Evolutionary conservation across 2,329 filamentous ascomycete genomes (phyloP).

Genomic region (Colletotrichum endophyticum): DNA sequence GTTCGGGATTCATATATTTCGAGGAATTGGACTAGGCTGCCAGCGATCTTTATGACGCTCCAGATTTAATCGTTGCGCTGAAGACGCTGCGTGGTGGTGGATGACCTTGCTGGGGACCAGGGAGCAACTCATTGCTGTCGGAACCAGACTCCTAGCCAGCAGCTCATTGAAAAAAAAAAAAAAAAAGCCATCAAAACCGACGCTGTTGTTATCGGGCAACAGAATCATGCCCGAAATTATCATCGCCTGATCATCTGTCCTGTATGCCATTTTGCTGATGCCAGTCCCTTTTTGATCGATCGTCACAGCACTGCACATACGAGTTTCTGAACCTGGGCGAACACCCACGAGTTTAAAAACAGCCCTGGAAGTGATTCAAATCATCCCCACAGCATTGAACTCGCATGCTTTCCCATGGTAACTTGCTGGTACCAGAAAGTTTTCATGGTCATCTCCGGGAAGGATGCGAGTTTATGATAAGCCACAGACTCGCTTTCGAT

Average conservation of each 20-base stretch:
- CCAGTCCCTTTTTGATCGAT: too few relatives aligned
- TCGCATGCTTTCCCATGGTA: too few relatives aligned
- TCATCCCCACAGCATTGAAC: rapidly evolving
- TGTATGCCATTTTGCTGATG: too few relatives aligned
- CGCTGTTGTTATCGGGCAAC: rapidly evolving
- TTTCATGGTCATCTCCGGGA: neutral
- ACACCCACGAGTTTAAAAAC: too few relatives aligned
- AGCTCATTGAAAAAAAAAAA: neutral
- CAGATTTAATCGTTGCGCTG: rapidly evolving
- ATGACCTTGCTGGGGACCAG: neutral
- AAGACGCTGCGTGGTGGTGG: rapidly evolving
- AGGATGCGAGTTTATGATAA: too few relatives aligned
- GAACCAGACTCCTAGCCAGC: neutral
- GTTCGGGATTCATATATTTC: neutral
- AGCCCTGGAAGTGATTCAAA: too few relatives aligned
- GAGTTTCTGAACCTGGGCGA: too few relatives aligned
- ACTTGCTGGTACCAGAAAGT: neutral
- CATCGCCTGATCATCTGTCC: too few relatives aligned
- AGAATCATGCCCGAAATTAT: too few relatives aligned
- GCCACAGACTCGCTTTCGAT: too few relatives aligned
- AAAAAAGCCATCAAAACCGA: neutral
- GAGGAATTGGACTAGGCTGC: neutral
- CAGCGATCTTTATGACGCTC: too few relatives aligned
- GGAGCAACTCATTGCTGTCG: neutral
- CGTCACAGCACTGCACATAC: rapidly evolving